Evolutionary conservation across 2,329 filamentous ascomycete genomes (phyloP), one percentile per base, ranked within the genome.

Genomic region (Xylaria sp.): DNA sequence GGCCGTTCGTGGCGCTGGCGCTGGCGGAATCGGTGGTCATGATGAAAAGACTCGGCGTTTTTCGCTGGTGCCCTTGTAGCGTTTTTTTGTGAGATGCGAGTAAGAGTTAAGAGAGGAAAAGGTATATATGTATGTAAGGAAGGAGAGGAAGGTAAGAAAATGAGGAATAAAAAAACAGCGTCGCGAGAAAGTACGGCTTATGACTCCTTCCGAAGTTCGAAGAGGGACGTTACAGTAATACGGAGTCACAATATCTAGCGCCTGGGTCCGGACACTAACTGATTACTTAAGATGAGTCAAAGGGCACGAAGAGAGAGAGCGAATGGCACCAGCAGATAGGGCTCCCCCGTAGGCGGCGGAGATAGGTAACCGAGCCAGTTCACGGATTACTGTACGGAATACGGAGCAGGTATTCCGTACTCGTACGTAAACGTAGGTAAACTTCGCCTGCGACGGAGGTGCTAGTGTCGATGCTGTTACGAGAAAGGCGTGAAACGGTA

Each of bases 11-110:
- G 35, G 55, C 19, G 53, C 16, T 48, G 18, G 47, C 49, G 49
- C 46, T 42, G 4, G 55, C 48, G 52, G 59, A 52, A 57, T 63
- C 61, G 56, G 60, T 61, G 13, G 61, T 61, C 61, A 63, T 63
- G 58, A 34, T 59, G 39, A 18, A 18, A 16, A 5, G 37, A 13
- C 2, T 18, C 4, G 30, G 23, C 30, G 46, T 16, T 48, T 16
- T 48, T n/a, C 19, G 19, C 4, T 18, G 11, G 13, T 34, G 16
- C 23, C 16, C 46, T n/a, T 35, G 3, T 50, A 37, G 13, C 13
- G 1, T 30, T 54, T 35, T 10, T 59, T 46, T 51, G 50, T 16
- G 5, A 30, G 23, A 30, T 30, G 23, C 5, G 23, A 30, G 23
- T 30, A 30, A 30, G 23, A 30, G 4, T 30, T 30, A 5, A 30